Percentiles rank a stretch among this genome's conserved stretches.
These are phyloP conservation scores for Luvunga scandens DNA, from an alignment of 345 rosid genomes.

Conservation along the genomic window DNA sequence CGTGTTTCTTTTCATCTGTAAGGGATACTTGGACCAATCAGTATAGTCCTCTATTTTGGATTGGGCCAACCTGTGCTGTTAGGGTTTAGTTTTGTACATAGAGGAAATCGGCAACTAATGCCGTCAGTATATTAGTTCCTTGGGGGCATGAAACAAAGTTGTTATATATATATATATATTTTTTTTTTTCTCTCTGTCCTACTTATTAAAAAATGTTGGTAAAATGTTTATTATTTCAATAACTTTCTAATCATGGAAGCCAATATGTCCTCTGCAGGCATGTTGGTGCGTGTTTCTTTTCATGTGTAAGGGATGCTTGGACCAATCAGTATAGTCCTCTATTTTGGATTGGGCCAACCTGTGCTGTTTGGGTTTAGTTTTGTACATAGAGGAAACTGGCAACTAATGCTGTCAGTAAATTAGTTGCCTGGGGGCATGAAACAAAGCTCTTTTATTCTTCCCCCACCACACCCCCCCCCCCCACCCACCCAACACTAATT, in stretches of 20 bases:
- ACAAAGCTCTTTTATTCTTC: background rate
- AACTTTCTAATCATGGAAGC: background rate
- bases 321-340: background rate
- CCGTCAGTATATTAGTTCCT: background rate
- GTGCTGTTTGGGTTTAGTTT: background rate
- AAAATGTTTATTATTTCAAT: background rate
- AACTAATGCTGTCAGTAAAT: background rate
- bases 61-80: too few species aligned
- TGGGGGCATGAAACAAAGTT: background rate
- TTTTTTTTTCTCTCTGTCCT: background rate
- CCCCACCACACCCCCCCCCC: too few species aligned
- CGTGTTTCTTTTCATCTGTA: background rate
- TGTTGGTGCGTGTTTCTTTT: background rate
- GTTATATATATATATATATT: too few species aligned
- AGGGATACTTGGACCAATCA: background rate
- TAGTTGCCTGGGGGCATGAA: background rate
- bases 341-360: slow-evolving; percentile 5
- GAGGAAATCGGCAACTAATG: background rate
- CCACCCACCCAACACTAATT: too few species aligned
- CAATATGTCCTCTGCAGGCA: background rate
- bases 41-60: background rate
- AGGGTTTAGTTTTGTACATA: background rate
- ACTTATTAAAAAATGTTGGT: background rate
- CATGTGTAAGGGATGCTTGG: background rate
- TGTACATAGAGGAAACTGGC: background rate